Conservation (phyloP, 75 land plant species). For the Cunninghamia lanceolata region DNA sequence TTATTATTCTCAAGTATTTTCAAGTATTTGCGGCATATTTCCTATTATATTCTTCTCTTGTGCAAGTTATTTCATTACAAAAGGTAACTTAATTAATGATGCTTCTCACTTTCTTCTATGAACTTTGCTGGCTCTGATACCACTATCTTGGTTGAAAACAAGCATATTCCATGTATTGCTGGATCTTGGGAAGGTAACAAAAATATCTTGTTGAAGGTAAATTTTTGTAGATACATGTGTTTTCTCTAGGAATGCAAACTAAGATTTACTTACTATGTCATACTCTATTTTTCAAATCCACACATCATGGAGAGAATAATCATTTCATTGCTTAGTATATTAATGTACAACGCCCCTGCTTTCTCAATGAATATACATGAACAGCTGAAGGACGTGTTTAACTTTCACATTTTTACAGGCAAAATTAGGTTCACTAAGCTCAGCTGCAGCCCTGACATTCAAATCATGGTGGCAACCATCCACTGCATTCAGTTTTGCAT, state of each 20-base stretch:
- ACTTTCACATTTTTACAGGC: slow-evolving; percentile 44
- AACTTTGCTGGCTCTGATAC: too few species aligned
- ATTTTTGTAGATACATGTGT: background rate
- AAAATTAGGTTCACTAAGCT: slow-evolving; percentile 64
- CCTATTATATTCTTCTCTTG: too few species aligned
- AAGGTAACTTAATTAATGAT: too few species aligned
- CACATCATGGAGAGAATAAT: background rate
- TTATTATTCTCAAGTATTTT: too few species aligned
- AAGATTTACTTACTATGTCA: background rate
- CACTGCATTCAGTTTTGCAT: slow-evolving; percentile 69
- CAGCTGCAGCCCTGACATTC: slow-evolving; percentile 62
- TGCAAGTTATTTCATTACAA: too few species aligned
- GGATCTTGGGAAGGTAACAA: too few species aligned
- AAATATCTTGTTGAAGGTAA: background rate
- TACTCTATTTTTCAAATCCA: background rate
- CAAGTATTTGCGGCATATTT: too few species aligned
- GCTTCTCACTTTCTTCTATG: too few species aligned
- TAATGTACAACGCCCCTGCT: background rate
- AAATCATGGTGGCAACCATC: slow-evolving; percentile 99
- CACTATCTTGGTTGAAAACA: too few species aligned
- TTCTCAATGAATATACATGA: background rate
- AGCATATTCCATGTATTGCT: too few species aligned
- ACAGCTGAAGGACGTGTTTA: background rate
- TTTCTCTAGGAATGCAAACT: background rate
- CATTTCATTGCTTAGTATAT: too few species aligned